A percentile compares a stretch with the other conserved stretches of the same genome.
phyloP scores from a whole-genome alignment of 2,329 filamentous ascomycete genomes.

The Domatiomyces globalis region DNA sequence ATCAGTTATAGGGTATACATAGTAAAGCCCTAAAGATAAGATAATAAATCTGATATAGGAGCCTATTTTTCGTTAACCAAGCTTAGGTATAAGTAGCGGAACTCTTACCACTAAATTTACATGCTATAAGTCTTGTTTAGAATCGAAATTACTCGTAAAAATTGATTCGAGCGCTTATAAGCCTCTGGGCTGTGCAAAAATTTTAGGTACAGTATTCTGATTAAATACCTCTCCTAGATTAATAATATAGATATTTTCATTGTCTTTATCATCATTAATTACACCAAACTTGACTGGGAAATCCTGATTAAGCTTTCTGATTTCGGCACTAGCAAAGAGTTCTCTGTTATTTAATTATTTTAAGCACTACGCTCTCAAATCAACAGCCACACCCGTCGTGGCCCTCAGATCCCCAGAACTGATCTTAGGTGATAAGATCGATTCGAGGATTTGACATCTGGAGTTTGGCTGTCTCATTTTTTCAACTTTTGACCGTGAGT shows the following conservation, averaged over 20 bases:
- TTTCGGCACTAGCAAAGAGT: slow-evolving; percentile 19
- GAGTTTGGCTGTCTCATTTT: slow-evolving; percentile 22
- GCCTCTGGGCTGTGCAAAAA: slow-evolving; percentile 14
- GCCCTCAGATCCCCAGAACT: slow-evolving; percentile 21
- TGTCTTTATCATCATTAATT: slow-evolving; percentile 17
- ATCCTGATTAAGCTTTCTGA: slow-evolving; percentile 22
- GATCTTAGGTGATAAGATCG: slow-evolving; percentile 21
- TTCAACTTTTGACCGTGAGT: slow-evolving; percentile 21
- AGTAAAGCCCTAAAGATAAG: no score
- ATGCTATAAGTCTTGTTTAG: slow-evolving; percentile 19
- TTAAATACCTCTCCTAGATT: slow-evolving; percentile 16
- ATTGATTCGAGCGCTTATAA: slow-evolving; percentile 18
- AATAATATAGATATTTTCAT: slow-evolving; percentile 19
- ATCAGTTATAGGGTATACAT: no score
- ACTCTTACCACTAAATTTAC: slow-evolving; percentile 6
- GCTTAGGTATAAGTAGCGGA: no score
- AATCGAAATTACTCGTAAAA: slow-evolving; percentile 17
- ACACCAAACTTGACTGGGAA: slow-evolving; percentile 13
- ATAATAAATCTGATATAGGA: no score
- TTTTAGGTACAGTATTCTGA: slow-evolving; percentile 6
- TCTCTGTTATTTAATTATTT: slow-evolving; percentile 15
- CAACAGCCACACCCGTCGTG: slow-evolving; percentile 18
- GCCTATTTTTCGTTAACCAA: no score
- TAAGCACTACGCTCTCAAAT: slow-evolving; percentile 17
- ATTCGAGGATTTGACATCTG: slow-evolving; percentile 23